These are phyloP conservation scores for Ogataea corticis DNA, from an alignment of 805 yeast species.

Conservation along the genomic window DNA sequence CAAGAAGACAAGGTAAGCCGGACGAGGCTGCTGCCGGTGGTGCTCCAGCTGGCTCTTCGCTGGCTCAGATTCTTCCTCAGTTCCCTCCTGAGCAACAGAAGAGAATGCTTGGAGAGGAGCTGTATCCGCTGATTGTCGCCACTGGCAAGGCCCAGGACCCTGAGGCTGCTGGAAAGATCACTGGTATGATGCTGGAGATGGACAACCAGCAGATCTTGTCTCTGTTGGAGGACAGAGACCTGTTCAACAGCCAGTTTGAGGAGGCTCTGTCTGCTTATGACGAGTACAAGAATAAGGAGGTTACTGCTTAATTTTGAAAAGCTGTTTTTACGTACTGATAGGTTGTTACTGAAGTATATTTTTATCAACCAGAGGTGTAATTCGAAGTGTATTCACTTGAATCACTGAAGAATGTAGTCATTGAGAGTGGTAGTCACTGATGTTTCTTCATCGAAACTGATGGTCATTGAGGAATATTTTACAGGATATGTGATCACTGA, in stretches of 20 bases:
- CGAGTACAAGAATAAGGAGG: slow-evolving; percentile 68
- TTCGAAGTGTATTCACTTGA: no score
- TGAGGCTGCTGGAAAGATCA: slow-evolving; percentile 97
- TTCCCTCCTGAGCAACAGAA: slow-evolving; percentile 89
- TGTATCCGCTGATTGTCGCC: slow-evolving; percentile 88
- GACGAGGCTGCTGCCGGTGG: slow-evolving; percentile 30
- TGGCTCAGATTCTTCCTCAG: slow-evolving; percentile 62
- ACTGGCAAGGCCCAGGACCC: slow-evolving; percentile 85
- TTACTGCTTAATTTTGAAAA: slow-evolving; percentile 17
- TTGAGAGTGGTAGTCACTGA: no score
- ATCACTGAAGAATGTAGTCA: no score
- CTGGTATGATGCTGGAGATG: slow-evolving; percentile 98
- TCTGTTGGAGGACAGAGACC: slow-evolving; percentile 85
- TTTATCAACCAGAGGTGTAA: slow-evolving; percentile 6
- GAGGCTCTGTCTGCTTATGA: slow-evolving; percentile 95
- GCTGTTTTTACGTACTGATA: slow-evolving; percentile 6
- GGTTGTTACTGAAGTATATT: slow-evolving; percentile 9
- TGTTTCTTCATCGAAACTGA: no score
- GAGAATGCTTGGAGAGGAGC: slow-evolving; percentile 96
- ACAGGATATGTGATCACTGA: no score
- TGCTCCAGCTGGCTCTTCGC: slow-evolving; percentile 28
- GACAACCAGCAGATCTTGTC: slow-evolving; percentile 88
- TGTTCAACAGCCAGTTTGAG: slow-evolving; percentile 85
- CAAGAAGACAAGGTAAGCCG: slow-evolving; percentile 28
- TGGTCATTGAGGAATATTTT: no score